Percentiles rank a stretch among this genome's conserved stretches.
Conservation (phyloP, 2,329 filamentous ascomycete genomes). For the Cadophora luteo-olivacea region DNA sequence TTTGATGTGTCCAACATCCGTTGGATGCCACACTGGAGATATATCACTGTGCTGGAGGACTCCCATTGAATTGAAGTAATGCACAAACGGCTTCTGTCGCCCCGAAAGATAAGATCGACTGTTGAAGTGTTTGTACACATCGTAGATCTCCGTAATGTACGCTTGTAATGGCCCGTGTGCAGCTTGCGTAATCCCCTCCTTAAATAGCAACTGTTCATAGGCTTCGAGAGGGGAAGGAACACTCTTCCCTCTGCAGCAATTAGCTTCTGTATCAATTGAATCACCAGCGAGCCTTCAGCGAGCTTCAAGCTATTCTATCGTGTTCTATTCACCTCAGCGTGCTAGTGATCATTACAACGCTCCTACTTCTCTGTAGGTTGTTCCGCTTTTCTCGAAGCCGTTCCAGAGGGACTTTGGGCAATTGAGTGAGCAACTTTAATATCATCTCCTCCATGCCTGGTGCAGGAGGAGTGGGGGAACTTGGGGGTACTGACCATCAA, state of each 20-base stretch:
- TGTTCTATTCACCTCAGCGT: too few species aligned
- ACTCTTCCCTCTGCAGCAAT: too few species aligned
- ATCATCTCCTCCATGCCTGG: background rate
- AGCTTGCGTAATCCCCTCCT: too few species aligned
- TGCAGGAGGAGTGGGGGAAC: background rate
- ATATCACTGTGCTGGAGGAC: slow-evolving; percentile 69
- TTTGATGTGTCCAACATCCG: slow-evolving; percentile 66
- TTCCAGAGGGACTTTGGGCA: slow-evolving; percentile 57
- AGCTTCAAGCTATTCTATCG: too few species aligned
- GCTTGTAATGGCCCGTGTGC: too few species aligned
- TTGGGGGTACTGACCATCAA: slow-evolving; percentile 46
- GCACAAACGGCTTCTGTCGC: slow-evolving; percentile 53
- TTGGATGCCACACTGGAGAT: slow-evolving; percentile 63
- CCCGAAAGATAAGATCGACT: slow-evolving; percentile 48
- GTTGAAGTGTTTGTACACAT: slow-evolving; percentile 60
- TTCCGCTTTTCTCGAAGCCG: slow-evolving; percentile 57
- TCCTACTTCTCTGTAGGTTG: slow-evolving; percentile 54
- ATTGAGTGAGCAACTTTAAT: background rate
- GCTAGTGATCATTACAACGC: background rate
- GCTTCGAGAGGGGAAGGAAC: too few species aligned
- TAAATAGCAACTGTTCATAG: too few species aligned
- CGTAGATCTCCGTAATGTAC: slow-evolving; percentile 57
- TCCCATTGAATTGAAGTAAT: slow-evolving; percentile 67
- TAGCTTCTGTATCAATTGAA: too few species aligned
- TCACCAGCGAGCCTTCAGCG: too few species aligned